Evolutionary conservation across 2,329 filamentous ascomycete genomes (phyloP).

Genomic region (Aureobasidium namibiae): DNA sequence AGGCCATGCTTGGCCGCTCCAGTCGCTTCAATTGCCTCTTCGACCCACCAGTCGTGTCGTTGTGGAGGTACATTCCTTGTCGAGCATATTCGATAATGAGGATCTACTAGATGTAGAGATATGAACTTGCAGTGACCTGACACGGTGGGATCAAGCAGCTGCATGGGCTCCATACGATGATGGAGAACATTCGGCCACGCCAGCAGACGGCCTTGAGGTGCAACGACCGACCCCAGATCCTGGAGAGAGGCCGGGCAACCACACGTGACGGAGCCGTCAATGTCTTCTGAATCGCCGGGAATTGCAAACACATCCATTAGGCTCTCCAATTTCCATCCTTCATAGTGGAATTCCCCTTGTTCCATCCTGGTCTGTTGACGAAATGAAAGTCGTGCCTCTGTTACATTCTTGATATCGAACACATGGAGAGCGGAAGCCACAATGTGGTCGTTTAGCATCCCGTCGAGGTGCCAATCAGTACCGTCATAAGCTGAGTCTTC

Average conservation of each 20-base stretch:
- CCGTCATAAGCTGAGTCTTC: slow-evolving; percentile 44
- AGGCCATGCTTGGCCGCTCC: not conserved
- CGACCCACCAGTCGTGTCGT: slow-evolving; percentile 34
- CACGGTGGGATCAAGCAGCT: slow-evolving; percentile 39
- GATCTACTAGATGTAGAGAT: slow-evolving; percentile 50
- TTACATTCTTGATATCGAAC: slow-evolving; percentile 52
- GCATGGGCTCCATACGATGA: slow-evolving; percentile 42
- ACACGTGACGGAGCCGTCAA: not conserved
- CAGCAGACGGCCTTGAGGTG: slow-evolving; percentile 39
- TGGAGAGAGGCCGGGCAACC: slow-evolving; percentile 24
- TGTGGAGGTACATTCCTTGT: slow-evolving; percentile 43
- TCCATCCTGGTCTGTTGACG: slow-evolving; percentile 24
- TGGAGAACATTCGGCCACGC: slow-evolving; percentile 46
- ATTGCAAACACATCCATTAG: not conserved
- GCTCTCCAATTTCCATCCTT: slow-evolving; percentile 14
- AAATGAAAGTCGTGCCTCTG: slow-evolving; percentile 42
- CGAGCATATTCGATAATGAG: slow-evolving; percentile 40
- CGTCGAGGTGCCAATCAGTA: slow-evolving; percentile 43
- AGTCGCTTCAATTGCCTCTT: not conserved
- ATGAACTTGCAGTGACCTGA: slow-evolving; percentile 48
- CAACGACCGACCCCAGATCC: slow-evolving; percentile 39
- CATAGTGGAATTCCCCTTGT: slow-evolving; percentile 19
- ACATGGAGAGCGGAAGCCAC: slow-evolving; percentile 53
- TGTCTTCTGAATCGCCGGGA: not conserved
- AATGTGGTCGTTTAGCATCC: slow-evolving; percentile 50